Conservation (phyloP, 306 rosid genomes). For the Cucumis hystrix region DNA sequence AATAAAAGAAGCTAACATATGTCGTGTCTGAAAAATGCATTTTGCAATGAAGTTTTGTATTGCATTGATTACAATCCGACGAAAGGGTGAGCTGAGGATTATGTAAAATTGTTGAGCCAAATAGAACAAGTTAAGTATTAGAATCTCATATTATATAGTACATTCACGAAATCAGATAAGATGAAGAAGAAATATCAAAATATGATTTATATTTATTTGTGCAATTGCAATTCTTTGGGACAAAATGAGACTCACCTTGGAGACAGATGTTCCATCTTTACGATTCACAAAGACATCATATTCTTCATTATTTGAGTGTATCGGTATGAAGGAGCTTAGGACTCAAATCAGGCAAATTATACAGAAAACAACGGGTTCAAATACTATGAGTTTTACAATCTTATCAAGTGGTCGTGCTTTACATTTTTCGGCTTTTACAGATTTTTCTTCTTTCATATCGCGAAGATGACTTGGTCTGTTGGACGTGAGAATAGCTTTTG, state of each 20-base stretch:
- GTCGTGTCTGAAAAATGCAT: slow-evolving; percentile 18
- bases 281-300: slow-evolving; percentile 22
- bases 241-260: slow-evolving; percentile 24
- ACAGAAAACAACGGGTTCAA: background rate
- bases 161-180: background rate
- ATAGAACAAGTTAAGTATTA: background rate
- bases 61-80: slow-evolving; percentile 27
- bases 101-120: background rate
- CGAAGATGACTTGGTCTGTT: slow-evolving; percentile 21
- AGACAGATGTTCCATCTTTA: slow-evolving; percentile 22
- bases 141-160: background rate
- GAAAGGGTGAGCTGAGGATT: slow-evolving; percentile 43
- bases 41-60: slow-evolving; percentile 19
- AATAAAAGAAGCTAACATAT: slow-evolving; percentile 37
- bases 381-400: slow-evolving; percentile 21
- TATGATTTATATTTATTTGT: background rate
- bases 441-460: slow-evolving; percentile 28
- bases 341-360: background rate
- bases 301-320: slow-evolving; percentile 25
- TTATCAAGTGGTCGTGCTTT: slow-evolving; percentile 13
- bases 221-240: background rate
- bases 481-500: slow-evolving; percentile 1
- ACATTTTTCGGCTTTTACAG: slow-evolving; percentile 16
- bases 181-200: background rate
- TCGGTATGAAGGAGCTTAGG: slow-evolving; percentile 20